Evolutionary conservation across 164 flowering plant genomes (phyloP).

Genomic region (Stephania cephalantha): DNA sequence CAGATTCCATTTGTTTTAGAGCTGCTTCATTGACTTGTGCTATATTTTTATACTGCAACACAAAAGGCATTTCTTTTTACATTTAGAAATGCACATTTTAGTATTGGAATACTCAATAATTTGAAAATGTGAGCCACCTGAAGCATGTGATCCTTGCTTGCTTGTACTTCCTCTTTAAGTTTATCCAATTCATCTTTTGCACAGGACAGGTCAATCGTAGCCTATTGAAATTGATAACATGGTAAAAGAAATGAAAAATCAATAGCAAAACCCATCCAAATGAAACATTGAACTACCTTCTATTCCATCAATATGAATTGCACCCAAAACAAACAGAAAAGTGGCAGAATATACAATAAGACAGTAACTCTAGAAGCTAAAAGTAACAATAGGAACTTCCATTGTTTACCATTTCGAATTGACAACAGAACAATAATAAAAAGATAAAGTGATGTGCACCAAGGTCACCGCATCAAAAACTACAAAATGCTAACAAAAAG

Average conservation of each 20-base stretch:
- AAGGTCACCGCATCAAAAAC: too few relatives aligned
- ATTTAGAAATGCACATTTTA: neutral
- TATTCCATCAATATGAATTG: neutral
- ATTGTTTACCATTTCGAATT: too few relatives aligned
- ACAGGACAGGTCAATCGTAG: constrained; percentile 23
- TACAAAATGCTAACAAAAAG: too few relatives aligned
- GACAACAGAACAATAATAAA: too few relatives aligned
- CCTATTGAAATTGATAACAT: constrained; percentile 21
- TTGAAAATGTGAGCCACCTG: constrained; percentile 40
- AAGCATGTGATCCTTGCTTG: constrained; percentile 77
- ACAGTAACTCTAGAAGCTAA: too few relatives aligned
- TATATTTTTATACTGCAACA: constrained; percentile 71
- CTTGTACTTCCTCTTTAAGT: constrained; percentile 55
- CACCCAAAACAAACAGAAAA: neutral
- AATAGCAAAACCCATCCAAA: neutral
- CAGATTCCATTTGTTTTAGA: constrained; percentile 70
- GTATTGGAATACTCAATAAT: neutral
- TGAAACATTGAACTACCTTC: neutral
- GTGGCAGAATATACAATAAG: too few relatives aligned
- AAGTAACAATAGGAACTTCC: too few relatives aligned
- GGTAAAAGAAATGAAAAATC: neutral
- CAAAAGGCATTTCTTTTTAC: neutral
- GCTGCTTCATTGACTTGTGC: constrained; percentile 88
- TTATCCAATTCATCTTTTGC: constrained; percentile 59
- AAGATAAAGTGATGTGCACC: too few relatives aligned